phyloP scores from a whole-genome alignment of 2,329 filamentous ascomycete species.

The Lachnellula subtilissima region DNA sequence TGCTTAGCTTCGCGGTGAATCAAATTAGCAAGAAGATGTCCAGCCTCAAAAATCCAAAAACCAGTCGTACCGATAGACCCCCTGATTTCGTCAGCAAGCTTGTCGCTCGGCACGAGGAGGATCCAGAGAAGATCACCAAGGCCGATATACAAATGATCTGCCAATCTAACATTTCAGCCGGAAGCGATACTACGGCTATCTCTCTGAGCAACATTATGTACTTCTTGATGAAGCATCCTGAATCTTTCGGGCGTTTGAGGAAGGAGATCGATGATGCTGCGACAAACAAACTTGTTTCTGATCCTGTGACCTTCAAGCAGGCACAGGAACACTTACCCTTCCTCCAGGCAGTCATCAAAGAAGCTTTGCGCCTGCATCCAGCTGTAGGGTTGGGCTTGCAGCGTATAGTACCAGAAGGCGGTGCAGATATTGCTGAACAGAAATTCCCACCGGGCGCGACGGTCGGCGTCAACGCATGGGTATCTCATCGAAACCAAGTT shows the following conservation, averaged over 20 bases:
- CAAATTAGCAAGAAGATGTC: no score
- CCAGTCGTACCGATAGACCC: no score
- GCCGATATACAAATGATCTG: conserved; percentile 2
- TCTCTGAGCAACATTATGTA: conserved; percentile 32
- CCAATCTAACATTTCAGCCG: conserved; percentile 22
- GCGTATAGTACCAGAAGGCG: conserved; percentile 41
- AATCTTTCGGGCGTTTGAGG: conserved; percentile 32
- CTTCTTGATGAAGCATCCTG: conserved; percentile 26
- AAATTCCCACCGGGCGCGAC: conserved; percentile 38
- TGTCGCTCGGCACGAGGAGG: conserved; percentile 3
- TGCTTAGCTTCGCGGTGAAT: no score
- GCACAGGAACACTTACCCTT: conserved; percentile 35
- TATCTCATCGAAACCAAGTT: conserved; percentile 35
- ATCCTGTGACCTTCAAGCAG: conserved; percentile 26
- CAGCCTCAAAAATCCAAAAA: conserved; percentile 17
- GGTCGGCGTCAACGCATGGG: conserved; percentile 25
- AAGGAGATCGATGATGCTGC: conserved; percentile 34
- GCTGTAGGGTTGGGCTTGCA: conserved; percentile 44
- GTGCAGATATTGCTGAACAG: conserved; percentile 37
- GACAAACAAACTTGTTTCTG: conserved; percentile 3
- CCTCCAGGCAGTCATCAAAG: conserved; percentile 46
- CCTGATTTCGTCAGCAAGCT: background rate
- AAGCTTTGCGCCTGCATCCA: conserved; percentile 46
- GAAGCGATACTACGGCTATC: conserved; percentile 35
- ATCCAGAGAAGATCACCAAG: background rate